A percentile compares a stretch with the other conserved stretches of the same genome.
These are phyloP conservation scores for Raphanus raphanistrum DNA, from an alignment of 345 rosid species.

Conservation along the genomic window DNA sequence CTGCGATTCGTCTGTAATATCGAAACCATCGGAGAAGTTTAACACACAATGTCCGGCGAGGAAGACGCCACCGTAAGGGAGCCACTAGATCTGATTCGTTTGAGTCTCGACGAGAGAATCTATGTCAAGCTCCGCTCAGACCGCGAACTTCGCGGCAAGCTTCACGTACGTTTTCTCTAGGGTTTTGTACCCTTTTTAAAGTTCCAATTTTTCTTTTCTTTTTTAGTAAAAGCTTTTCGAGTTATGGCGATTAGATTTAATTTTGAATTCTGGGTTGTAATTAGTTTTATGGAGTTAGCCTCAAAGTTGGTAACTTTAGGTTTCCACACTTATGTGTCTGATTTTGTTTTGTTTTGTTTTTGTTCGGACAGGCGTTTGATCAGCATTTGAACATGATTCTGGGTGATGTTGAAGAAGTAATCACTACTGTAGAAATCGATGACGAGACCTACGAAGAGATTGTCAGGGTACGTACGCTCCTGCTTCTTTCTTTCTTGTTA, in stretches of 20 bases:
- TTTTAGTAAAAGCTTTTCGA: not conserved
- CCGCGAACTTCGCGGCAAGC: conserved; percentile 99
- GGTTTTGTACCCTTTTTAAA: not conserved
- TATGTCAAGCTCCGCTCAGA: conserved; percentile 99
- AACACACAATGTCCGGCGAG: conserved; percentile 66
- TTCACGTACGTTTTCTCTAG: conserved; percentile 54
- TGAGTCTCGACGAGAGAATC: conserved; percentile 98
- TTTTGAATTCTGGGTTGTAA: not conserved
- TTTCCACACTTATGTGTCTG: not conserved
- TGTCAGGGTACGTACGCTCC: conserved; percentile 81
- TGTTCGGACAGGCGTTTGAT: conserved; percentile 80
- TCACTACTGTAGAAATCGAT: conserved; percentile 95
- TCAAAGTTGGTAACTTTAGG: not conserved
- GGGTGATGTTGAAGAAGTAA: conserved; percentile 96
- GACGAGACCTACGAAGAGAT: conserved; percentile 99
- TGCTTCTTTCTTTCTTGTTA: not conserved
- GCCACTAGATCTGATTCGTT: conserved; percentile 95
- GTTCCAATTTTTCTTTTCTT: not conserved
- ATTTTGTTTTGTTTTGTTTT: not conserved
- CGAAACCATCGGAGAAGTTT: not conserved
- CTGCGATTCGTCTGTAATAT: not conserved
- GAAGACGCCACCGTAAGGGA: conserved; percentile 96
- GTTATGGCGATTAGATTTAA: not conserved
- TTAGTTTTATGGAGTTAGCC: not conserved
- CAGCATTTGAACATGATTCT: conserved; percentile 99